Evolutionary conservation across 2,329 filamentous ascomycete species (phyloP).

Genomic region (Madurella fahalii): DNA sequence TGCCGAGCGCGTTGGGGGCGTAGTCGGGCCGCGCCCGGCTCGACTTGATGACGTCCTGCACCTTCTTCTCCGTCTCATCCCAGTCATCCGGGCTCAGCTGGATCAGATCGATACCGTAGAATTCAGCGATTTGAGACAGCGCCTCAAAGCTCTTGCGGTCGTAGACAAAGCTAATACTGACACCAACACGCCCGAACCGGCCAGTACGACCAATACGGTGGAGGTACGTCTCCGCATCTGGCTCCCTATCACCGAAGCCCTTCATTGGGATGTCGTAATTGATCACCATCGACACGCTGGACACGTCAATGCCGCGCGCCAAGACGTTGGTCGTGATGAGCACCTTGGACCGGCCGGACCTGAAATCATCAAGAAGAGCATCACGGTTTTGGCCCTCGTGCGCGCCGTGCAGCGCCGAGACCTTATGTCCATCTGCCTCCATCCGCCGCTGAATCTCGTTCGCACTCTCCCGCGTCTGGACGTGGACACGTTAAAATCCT

Average conservation of each 20-base stretch:
- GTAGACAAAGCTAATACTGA: constrained; percentile 91
- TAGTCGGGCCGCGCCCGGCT: constrained; percentile 29
- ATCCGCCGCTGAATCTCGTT: constrained; percentile 81
- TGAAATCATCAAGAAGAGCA: constrained; percentile 78
- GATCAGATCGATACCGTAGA: constrained; percentile 77
- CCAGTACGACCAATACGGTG: constrained; percentile 97
- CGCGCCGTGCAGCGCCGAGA: constrained; percentile 83
- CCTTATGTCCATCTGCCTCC: constrained; percentile 83
- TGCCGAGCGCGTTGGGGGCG: constrained; percentile 25
- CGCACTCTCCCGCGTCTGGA: constrained; percentile 78
- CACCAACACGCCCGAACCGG: constrained; percentile 92
- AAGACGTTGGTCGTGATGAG: constrained; percentile 97
- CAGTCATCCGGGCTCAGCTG: constrained; percentile 82
- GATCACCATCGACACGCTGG: constrained; percentile 91
- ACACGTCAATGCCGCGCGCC: constrained; percentile 90
- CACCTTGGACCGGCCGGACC: constrained; percentile 83
- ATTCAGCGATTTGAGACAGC: constrained; percentile 71
- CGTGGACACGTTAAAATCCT: neutral
- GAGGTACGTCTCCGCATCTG: constrained; percentile 92
- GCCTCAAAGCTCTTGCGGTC: constrained; percentile 77
- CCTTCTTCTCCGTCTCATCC: constrained; percentile 80
- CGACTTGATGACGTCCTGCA: constrained; percentile 29
- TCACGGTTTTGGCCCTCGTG: constrained; percentile 83
- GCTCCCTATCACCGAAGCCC: constrained; percentile 70
- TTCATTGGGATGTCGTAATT: constrained; percentile 89